These are phyloP conservation scores for Mucor circinelloides DNA, from an alignment of 371 early-diverging fungal species.

Conservation along the genomic window DNA sequence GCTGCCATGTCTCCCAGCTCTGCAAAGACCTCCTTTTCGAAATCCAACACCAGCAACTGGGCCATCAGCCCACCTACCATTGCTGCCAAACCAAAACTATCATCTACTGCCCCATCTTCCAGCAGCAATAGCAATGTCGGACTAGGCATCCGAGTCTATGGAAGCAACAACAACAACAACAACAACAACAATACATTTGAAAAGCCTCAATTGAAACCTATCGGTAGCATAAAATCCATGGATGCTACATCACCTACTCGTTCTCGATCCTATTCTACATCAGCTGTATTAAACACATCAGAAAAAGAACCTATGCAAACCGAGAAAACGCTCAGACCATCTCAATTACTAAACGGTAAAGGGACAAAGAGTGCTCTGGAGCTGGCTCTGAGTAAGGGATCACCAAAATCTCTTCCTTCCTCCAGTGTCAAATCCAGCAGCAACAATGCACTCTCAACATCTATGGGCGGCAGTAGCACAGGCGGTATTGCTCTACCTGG, in stretches of 20 bases:
- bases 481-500: conserved; percentile 18
- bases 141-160: not conserved
- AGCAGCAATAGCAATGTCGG: not conserved
- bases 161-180: not conserved
- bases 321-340: conserved; percentile 8
- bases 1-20: conserved; percentile 17
- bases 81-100: conserved; percentile 4
- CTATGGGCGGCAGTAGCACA: not conserved
- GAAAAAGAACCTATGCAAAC: not conserved
- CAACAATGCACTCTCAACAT: not conserved
- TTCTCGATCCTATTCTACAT: conserved; percentile 25
- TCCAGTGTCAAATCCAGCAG: not conserved
- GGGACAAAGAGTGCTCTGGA: conserved; percentile 17
- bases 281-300: conserved; percentile 6
- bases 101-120: not conserved
- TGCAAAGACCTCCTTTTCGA: not conserved
- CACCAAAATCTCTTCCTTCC: not conserved
- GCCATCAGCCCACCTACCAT: not conserved
- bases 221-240: not conserved
- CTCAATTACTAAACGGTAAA: conserved; percentile 6
- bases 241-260: conserved; percentile 11
- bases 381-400: conserved; percentile 19
- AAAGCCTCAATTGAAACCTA: conserved; percentile 1
- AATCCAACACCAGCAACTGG: not conserved
- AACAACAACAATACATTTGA: conserved; percentile 6